Evolutionary conservation across 305 asterid species (phyloP).

Genomic region (Fraxinus paxiana): DNA sequence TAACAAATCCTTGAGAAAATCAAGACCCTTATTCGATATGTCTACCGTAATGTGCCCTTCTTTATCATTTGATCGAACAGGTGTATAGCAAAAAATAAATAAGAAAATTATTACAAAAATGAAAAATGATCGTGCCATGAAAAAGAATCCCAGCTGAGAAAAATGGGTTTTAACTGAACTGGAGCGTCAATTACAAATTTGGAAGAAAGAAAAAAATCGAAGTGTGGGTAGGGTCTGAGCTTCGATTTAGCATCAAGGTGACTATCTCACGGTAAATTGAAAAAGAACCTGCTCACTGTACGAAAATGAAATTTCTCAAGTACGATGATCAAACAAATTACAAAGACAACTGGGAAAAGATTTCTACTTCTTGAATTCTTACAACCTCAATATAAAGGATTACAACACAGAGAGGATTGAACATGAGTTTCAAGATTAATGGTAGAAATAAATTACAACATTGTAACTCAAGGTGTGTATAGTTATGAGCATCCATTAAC

Average conservation of each 20-base stretch:
- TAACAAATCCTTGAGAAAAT: slow-evolving; percentile 62
- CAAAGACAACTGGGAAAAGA: neutral
- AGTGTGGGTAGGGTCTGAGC: neutral
- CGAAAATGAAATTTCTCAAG: neutral
- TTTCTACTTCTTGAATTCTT: neutral
- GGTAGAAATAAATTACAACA: neutral
- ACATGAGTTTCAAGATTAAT: neutral
- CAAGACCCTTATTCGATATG: slow-evolving; percentile 71
- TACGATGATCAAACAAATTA: neutral
- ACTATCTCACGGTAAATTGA: neutral
- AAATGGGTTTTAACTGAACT: slow-evolving; percentile 4
- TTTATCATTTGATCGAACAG: slow-evolving; percentile 34
- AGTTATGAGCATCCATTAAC: neutral
- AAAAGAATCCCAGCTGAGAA: slow-evolving; percentile 4
- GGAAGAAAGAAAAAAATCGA: neutral
- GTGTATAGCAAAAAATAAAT: slow-evolving; percentile 17
- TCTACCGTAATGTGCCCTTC: slow-evolving; percentile 50
- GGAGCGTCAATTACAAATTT: neutral
- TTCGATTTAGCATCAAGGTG: neutral
- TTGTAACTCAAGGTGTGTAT: neutral
- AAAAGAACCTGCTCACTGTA: neutral
- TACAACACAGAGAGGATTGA: neutral
- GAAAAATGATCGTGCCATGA: slow-evolving; percentile 42
- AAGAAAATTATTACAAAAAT: slow-evolving; percentile 20
- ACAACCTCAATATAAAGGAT: neutral